These are phyloP conservation scores for Pseudogymnoascus sp. DNA, from an alignment of 2,329 filamentous ascomycete genomes.

Conservation along the genomic window DNA sequence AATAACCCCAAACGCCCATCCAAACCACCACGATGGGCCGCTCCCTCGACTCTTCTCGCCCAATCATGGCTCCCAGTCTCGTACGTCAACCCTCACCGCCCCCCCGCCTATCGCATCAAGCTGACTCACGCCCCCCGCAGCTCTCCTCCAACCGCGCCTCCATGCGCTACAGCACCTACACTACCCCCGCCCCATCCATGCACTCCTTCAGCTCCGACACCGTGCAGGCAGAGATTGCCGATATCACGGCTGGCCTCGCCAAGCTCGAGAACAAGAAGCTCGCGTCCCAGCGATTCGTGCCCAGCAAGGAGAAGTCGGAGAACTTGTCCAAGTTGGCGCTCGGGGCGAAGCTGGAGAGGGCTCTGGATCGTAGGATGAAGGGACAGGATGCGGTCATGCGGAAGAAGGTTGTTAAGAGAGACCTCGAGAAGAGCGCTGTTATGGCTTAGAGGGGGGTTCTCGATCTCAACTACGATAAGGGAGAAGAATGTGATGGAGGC, in stretches of 20 bases:
- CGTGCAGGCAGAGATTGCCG: constrained; percentile 41
- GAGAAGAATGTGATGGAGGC: background rate
- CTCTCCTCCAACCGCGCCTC: constrained; percentile 39
- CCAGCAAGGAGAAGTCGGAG: constrained; percentile 57
- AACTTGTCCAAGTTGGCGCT: constrained; percentile 62
- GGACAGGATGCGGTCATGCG: constrained; percentile 60
- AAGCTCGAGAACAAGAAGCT: constrained; percentile 64
- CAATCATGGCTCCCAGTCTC: constrained; percentile 43
- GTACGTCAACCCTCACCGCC: constrained; percentile 30
- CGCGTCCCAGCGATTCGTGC: constrained; percentile 57
- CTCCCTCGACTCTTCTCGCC: constrained; percentile 45
- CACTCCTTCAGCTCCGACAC: constrained; percentile 25
- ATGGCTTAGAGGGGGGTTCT: constrained; percentile 8
- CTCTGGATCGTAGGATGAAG: constrained; percentile 59
- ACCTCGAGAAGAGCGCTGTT: constrained; percentile 15
- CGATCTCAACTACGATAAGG: background rate
- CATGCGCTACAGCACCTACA: constrained; percentile 45
- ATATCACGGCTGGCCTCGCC: constrained; percentile 55
- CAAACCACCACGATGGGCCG: constrained; percentile 27
- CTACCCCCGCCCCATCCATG: constrained; percentile 32
- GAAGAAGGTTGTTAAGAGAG: constrained; percentile 13
- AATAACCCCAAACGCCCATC: background rate
- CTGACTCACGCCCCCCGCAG: constrained; percentile 21
- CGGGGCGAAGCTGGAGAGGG: constrained; percentile 65
- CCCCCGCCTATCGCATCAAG: constrained; percentile 5